phyloP scores from a whole-genome alignment of 148 eudicot genomes.

The Cornus suecica region DNA sequence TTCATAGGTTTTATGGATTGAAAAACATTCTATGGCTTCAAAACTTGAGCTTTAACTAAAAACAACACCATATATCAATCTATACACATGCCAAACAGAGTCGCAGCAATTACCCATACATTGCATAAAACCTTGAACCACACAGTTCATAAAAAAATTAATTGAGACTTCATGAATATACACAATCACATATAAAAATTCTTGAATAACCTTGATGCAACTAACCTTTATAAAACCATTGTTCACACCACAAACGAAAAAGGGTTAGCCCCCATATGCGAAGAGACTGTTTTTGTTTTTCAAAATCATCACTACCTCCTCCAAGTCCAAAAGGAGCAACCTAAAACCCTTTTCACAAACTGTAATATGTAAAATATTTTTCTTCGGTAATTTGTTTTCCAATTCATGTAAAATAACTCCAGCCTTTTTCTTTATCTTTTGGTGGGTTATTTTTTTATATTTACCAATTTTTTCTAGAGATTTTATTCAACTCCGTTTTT shows the following conservation, averaged over 20 bases:
- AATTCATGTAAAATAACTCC: no score
- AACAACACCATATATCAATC: background rate
- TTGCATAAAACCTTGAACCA: background rate
- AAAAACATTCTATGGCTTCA: background rate
- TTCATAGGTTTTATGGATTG: background rate
- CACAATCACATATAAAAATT: background rate
- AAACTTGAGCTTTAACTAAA: background rate
- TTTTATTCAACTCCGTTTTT: no score
- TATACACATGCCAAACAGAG: background rate
- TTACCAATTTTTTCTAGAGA: no score
- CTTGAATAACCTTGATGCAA: background rate
- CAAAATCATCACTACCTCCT: no score
- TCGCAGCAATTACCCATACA: background rate
- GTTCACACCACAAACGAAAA: background rate
- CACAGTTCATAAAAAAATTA: no score
- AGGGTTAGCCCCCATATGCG: background rate
- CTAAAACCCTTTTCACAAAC: no score
- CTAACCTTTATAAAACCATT: background rate
- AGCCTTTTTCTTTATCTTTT: no score
- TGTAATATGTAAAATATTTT: no score
- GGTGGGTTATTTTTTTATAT: no score
- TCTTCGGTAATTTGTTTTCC: no score
- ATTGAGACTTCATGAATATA: background rate
- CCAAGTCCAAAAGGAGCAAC: no score
- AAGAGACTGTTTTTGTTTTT: no score